Evolutionary conservation across 192 early-diverging fungal genomes (phyloP).

Genomic region (Mortierella hygrophila): DNA sequence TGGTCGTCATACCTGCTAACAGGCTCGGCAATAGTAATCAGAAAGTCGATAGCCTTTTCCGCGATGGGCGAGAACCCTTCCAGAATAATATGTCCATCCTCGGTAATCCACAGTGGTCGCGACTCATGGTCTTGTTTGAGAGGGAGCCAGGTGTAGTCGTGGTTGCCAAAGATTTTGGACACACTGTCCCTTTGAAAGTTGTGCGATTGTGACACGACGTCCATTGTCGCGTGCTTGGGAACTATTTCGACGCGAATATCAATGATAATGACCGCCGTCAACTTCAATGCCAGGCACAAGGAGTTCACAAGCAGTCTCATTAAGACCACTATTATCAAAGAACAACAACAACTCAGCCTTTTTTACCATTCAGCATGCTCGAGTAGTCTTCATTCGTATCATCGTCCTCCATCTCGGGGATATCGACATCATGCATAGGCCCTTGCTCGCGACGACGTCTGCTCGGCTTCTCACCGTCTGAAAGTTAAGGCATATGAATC

Average conservation of each 20-base stretch:
- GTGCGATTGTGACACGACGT: slow-evolving; percentile 26
- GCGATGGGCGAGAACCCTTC: slow-evolving; percentile 98
- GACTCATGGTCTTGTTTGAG: slow-evolving; percentile 91
- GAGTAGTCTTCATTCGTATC: slow-evolving; percentile 52
- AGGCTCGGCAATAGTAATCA: slow-evolving; percentile 96
- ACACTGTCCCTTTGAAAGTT: slow-evolving; percentile 63
- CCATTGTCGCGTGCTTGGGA: slow-evolving; percentile 50
- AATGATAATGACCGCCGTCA: background rate
- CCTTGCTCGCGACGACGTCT: slow-evolving; percentile 45
- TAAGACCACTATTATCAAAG: background rate
- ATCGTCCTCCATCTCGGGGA: slow-evolving; percentile 42
- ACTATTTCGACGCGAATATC: slow-evolving; percentile 6
- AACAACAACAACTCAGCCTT: background rate
- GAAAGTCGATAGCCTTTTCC: slow-evolving; percentile 95
- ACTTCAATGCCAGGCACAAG: background rate
- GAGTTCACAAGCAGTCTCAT: background rate
- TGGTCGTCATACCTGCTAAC: slow-evolving; percentile 75
- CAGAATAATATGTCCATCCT: slow-evolving; percentile 87
- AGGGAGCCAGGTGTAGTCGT: slow-evolving; percentile 81
- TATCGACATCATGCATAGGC: slow-evolving; percentile 45
- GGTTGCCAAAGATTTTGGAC: slow-evolving; percentile 73
- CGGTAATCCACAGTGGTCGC: slow-evolving; percentile 93
- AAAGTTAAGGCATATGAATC: background rate
- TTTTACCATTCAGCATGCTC: slow-evolving; percentile 40
- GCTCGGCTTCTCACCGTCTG: slow-evolving; percentile 10